These are phyloP conservation scores for Salvia sclarea DNA, from an alignment of 305 asterid genomes.

Conservation along the genomic window DNA sequence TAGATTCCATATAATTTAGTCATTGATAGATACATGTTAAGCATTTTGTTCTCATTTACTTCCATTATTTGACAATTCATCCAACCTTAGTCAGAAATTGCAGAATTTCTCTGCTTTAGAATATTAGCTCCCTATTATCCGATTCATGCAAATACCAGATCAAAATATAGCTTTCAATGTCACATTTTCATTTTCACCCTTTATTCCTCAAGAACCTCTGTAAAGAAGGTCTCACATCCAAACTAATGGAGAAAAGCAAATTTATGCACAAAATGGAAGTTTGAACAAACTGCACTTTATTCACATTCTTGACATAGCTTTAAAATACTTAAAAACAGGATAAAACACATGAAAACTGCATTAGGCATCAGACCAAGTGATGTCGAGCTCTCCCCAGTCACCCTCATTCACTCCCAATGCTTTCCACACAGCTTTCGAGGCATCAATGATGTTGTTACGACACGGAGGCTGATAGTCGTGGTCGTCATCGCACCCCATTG, in stretches of 20 bases:
- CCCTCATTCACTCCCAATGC: too few relatives aligned
- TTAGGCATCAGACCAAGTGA: too few relatives aligned
- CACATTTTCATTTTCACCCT: too few relatives aligned
- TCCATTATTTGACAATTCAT: too few relatives aligned
- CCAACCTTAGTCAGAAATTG: background rate
- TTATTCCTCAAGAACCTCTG: too few relatives aligned
- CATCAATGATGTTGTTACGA: too few relatives aligned
- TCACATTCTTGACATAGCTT: background rate
- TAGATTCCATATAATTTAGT: background rate
- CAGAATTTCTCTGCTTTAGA: background rate
- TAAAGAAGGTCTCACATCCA: background rate
- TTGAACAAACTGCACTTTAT: background rate
- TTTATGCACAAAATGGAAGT: background rate
- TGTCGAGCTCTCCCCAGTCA: too few relatives aligned
- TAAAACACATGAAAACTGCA: too few relatives aligned
- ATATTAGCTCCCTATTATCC: background rate
- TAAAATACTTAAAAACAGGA: background rate
- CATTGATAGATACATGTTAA: too few relatives aligned
- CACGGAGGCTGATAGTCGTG: too few relatives aligned
- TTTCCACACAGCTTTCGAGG: too few relatives aligned
- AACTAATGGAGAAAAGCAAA: background rate
- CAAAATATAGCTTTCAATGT: background rate
- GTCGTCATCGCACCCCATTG: too few relatives aligned
- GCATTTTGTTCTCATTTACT: background rate
- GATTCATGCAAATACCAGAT: background rate